Evolutionary conservation across 2,329 filamentous ascomycete species (phyloP).

Genomic region (Teratosphaeria pseudoeucalypti): DNA sequence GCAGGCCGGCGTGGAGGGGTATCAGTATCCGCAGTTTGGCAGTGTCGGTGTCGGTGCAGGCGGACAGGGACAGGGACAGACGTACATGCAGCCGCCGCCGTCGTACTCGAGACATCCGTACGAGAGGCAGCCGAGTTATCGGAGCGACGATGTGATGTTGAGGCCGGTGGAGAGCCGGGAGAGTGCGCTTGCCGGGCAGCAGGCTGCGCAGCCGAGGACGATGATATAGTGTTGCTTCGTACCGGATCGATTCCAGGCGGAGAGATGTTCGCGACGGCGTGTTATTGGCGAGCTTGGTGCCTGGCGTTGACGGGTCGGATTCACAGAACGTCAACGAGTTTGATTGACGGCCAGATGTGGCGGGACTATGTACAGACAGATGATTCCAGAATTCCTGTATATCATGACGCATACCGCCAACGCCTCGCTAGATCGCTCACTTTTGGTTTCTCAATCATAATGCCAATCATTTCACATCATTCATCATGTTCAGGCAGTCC

Average conservation of each 20-base stretch:
- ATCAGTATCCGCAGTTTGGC: constrained; percentile 7
- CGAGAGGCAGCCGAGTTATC: constrained; percentile 1
- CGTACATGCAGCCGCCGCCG: constrained; percentile 4
- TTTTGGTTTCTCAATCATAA: not conserved
- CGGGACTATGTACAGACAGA: not conserved
- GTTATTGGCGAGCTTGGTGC: not conserved
- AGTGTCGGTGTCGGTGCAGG: not conserved
- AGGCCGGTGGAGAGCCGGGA: constrained; percentile 2
- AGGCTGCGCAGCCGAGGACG: constrained; percentile 2
- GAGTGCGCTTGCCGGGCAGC: constrained; percentile 1
- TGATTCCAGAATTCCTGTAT: not conserved
- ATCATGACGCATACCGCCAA: not conserved
- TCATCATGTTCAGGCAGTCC: constrained; percentile 10
- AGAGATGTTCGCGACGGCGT: not conserved
- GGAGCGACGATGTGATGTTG: constrained; percentile 5
- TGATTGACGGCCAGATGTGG: not conserved
- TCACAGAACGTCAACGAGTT: not conserved
- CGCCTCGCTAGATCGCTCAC: not conserved
- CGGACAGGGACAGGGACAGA: not conserved
- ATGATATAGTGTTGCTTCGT: not conserved
- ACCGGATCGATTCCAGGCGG: not conserved
- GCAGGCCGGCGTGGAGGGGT: constrained; percentile 3
- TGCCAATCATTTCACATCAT: not conserved
- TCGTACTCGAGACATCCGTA: constrained; percentile 2
- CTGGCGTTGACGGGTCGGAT: not conserved